phyloP scores from a whole-genome alignment of 2,329 filamentous ascomycete species.

The Aschersonia sp. region DNA sequence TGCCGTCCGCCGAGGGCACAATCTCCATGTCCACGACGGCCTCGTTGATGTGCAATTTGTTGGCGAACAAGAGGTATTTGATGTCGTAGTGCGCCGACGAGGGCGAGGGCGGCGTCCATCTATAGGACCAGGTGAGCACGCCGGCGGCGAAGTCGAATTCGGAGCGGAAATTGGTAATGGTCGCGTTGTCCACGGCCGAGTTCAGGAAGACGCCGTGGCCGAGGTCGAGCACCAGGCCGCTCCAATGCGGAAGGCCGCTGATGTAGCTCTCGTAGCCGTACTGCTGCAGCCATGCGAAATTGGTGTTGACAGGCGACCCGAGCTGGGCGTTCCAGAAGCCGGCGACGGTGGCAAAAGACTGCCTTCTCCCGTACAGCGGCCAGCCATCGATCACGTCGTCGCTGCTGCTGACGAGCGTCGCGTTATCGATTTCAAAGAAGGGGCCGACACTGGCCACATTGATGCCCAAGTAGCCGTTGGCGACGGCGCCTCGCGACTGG shows the following conservation, averaged over 20 bases:
- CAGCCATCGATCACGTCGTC: slow-evolving; percentile 40
- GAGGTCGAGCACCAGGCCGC: slow-evolving; percentile 30
- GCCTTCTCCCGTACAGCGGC: slow-evolving; percentile 49
- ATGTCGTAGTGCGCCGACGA: slow-evolving; percentile 35
- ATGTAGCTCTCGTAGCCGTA: slow-evolving; percentile 50
- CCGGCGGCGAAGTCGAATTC: slow-evolving; percentile 50
- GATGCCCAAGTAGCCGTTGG: slow-evolving; percentile 15
- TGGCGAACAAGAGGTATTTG: slow-evolving; percentile 50
- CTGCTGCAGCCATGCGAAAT: slow-evolving; percentile 54
- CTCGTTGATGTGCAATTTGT: slow-evolving; percentile 44
- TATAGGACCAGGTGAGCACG: slow-evolving; percentile 48
- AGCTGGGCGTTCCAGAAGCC: slow-evolving; percentile 52
- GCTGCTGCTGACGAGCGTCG: slow-evolving; percentile 4
- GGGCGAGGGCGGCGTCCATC: slow-evolving; percentile 38
- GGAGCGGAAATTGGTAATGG: slow-evolving; percentile 46
- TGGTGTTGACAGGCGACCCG: slow-evolving; percentile 37
- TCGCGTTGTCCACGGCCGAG: slow-evolving; percentile 41
- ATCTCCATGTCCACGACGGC: slow-evolving; percentile 1
- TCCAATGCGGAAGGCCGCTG: slow-evolving; percentile 52
- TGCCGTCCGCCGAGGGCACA: slow-evolving; percentile 30
- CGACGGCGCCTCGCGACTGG: slow-evolving; percentile 13
- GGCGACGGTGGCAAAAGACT: slow-evolving; percentile 52
- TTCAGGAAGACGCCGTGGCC: slow-evolving; percentile 38
- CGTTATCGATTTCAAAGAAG: slow-evolving; percentile 12
- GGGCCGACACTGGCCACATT: slow-evolving; percentile 13